Evolutionary conservation across 441 rosid species (phyloP), one percentile per base, ranked within the genome.

Genomic region (Monsonia emarginata): DNA sequence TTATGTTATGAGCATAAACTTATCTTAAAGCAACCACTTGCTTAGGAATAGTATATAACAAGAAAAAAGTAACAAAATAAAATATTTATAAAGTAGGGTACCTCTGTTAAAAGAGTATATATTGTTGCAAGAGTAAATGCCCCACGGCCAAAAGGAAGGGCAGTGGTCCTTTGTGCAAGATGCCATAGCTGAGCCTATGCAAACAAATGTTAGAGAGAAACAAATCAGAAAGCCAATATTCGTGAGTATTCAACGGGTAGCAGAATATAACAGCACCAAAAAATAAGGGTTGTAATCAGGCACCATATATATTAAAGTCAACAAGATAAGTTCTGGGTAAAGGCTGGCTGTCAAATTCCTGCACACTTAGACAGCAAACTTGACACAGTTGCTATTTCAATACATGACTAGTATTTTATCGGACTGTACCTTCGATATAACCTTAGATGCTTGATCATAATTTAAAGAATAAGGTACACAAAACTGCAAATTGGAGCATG

Each of bases 141-240:
- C 64, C 98, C 99, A 62, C 96, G 97, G 62, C 99, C 99, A 69
- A 89, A 69, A 72, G 99, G 99, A 79, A 91, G 98, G 71, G 97
- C 90, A 69, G 99, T 91, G 61, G 97, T 95, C 82, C 98, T 89
- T 71, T 95, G 99, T 61, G 99, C 97, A 73, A 89, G 82, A 66
- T 87, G 91, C 99, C 99, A 95, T 67, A 95, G 86, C 76, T 95
- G 97, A 78, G 89, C 93, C 99, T 95, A 75, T 63, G 63, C 64
- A 74, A 69, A 69, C 50, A 70, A 68, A 76, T 74, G 62, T 27
- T 57, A 13, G 67, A 73, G 68, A 44, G 70, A 63, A 64, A 46
- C 60, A 27, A 50, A 25, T 18, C n/a, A 64, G 44, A 54, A 61
- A 27, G 26, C 44, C 5, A 14, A 27, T 62, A 48, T 34, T 19